Conservation (phyloP, 208 protist genomes). For the Crithidia mellificae region DNA sequence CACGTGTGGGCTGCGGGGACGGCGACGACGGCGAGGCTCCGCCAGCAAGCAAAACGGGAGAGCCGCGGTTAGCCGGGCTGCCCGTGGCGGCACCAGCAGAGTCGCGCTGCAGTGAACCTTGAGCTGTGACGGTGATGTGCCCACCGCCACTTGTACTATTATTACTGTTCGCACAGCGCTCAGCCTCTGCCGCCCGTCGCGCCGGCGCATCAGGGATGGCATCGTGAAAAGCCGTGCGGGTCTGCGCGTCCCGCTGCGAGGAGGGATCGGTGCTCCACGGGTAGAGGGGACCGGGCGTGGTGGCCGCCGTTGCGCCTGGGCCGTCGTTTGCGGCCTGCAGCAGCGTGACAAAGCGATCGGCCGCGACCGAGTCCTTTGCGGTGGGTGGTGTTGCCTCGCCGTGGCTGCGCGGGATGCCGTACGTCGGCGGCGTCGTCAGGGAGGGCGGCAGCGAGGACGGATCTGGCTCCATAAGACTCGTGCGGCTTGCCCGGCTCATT, state of each 20-base stretch:
- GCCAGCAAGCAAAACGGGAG: background rate
- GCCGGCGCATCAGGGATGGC: background rate
- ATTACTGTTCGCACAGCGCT: too few species aligned
- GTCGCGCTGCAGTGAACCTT: background rate
- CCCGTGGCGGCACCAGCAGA: background rate
- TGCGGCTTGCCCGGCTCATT: constrained; percentile 3
- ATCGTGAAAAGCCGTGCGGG: background rate
- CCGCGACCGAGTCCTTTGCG: background rate
- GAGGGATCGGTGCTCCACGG: constrained; percentile 1
- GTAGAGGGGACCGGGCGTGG: constrained; percentile 6
- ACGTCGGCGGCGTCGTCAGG: background rate
- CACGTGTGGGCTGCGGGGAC: background rate
- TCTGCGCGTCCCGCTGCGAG: background rate
- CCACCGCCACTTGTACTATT: background rate
- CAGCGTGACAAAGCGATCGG: constrained; percentile 1
- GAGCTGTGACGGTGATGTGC: background rate
- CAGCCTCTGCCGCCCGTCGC: background rate
- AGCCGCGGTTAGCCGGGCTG: background rate
- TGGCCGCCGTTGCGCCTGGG: background rate
- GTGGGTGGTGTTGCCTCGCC: background rate
- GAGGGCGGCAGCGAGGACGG: constrained; percentile 1
- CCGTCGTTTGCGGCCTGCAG: background rate
- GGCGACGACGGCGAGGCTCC: background rate
- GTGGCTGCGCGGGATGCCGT: background rate
- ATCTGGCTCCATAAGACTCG: background rate